Base-by-base conservation (phyloP, 1,284 basidiomycete genomes). In the Cryptococcus deneoformans region DNA sequence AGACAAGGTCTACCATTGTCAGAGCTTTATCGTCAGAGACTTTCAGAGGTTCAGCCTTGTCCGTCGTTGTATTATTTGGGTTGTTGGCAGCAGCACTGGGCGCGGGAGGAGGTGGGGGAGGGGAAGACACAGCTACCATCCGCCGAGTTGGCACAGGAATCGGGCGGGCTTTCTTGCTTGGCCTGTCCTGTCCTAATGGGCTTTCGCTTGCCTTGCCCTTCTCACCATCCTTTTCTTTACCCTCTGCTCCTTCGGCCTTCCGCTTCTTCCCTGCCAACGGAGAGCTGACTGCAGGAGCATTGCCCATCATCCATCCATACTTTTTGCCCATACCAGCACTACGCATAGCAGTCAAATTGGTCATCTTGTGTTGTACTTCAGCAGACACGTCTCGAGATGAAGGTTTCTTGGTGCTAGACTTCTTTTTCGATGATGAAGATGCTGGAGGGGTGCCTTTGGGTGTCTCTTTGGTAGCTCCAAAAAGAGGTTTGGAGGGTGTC, bases 251-350 rank as follows among this genome's bases (percentile, higher is more conserved):
- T 40, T 52, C 56, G 14, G 38, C 49, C 53, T 60, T 60, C 16
- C 57, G 29, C 57, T 72, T 71, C 44, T 67, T 66, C 7, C 45
- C 52, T 2, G 59, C 57, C 45, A 72, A 50, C 0, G 68, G 68
- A 57, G 57, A 61, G 24, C 57, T 59, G 40, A 69, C 56, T 3
- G 52, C 50, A 11, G 68, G 67, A 7, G 56, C 58, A 45, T 60
- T 66, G 9, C 63, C 68, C 46, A 57, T 65, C 66, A 75, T 64
- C 74, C 74, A 76, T 29, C 65, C 61, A 58, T 76, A 76, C 43
- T 68, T 62, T 56, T 68, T 66, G 45, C 65, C 69, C 54, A 61
- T 57, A 2, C 67, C 67, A 4, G 60, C 61, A 20, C 49, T 50
- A 16, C 64, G 46, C 55, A 66, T 62, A 2, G 74, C 73, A 7